Conservation (phyloP, 768 basidiomycete species). For the Exidia glandulosa region DNA sequence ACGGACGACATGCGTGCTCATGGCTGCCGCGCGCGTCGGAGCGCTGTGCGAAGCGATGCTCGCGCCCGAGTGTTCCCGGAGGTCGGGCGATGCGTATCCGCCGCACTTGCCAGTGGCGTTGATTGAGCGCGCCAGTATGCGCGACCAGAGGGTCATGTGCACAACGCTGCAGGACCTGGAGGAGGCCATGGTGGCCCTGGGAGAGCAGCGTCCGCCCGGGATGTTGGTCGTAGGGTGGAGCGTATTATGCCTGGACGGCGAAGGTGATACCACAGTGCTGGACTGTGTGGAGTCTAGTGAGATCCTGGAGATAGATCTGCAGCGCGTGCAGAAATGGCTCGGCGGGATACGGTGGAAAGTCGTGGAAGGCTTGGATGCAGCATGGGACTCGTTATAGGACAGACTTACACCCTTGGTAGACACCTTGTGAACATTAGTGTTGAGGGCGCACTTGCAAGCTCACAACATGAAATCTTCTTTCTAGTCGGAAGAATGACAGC, state of each 20-base stretch:
- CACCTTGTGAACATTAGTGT: too few relatives aligned
- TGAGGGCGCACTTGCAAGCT: too few relatives aligned
- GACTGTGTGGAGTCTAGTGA: constrained; percentile 38
- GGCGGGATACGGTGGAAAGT: constrained; percentile 50
- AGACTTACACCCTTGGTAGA: too few relatives aligned
- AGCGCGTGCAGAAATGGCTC: constrained; percentile 51
- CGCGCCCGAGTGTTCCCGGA: constrained; percentile 5
- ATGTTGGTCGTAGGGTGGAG: constrained; percentile 96
- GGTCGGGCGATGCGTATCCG: constrained; percentile 56
- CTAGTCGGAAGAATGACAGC: too few relatives aligned
- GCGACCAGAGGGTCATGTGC: constrained; percentile 77
- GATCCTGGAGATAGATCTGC: constrained; percentile 28
- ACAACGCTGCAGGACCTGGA: constrained; percentile 69
- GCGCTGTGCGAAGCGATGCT: constrained; percentile 58
- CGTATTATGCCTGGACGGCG: constrained; percentile 61
- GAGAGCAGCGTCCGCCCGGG: constrained; percentile 87
- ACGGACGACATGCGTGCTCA: constrained; percentile 75
- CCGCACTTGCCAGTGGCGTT: constrained; percentile 74
- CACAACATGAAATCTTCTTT: too few relatives aligned
- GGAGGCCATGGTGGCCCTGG: constrained; percentile 56
- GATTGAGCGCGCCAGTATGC: constrained; percentile 88
- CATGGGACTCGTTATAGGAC: constrained; percentile 21
- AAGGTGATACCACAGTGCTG: constrained; percentile 61
- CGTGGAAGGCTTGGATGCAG: constrained; percentile 47
- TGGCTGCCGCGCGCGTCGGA: constrained; percentile 85